Evolutionary conservation across 1,139 yeast genomes (phyloP), one percentile per base, ranked within the genome.

Genomic region (Yamadazyma diospyri): DNA sequence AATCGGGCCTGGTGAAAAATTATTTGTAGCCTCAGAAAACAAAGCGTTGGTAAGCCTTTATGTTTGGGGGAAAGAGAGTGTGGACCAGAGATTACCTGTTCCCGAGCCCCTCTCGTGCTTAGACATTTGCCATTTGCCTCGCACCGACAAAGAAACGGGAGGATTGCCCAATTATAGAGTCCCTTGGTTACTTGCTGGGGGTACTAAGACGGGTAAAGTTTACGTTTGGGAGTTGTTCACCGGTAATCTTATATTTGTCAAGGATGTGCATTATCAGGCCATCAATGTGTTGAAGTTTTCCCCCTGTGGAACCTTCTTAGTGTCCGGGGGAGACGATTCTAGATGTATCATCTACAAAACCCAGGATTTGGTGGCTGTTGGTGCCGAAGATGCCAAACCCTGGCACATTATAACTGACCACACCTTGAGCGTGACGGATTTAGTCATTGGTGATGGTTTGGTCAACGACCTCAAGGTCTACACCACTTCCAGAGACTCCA

Each of bases 161-260:
- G 27, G 17, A 7, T 17, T 53, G 17, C 59, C 72, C 18, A 42
- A 50, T 26, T 73, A 69, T 50, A 59, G 75, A 41, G 53, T 72
- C 28, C 83, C 84, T 10, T 86, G 86, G 78, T 59, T 89, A 24
- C 70, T 81, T 8, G 81, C 76, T 3, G 94, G 85, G 42, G 86
- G 88, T 34, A 69, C 92, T 32, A 55, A 66, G 38, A 52, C 81
- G 11, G 98, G 97, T 10, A 75, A 81, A 47, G 46, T 92, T 15
- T 84, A 83, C 50, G 56, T 89, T 4, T 92, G 98, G 97, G 96
- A 86, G 46, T 50, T 87, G 34, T 56, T 70, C n/a, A 81, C 94
- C 4, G 97, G 98, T 1, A 63, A 77, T 30, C 64, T 92, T 37
- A 49, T 89, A 23, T 69, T 76, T 40, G 92, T 79, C 7, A 78